Conservation (phyloP, 768 basidiomycete species). For the Sporobolomyces pararoseus region DNA sequence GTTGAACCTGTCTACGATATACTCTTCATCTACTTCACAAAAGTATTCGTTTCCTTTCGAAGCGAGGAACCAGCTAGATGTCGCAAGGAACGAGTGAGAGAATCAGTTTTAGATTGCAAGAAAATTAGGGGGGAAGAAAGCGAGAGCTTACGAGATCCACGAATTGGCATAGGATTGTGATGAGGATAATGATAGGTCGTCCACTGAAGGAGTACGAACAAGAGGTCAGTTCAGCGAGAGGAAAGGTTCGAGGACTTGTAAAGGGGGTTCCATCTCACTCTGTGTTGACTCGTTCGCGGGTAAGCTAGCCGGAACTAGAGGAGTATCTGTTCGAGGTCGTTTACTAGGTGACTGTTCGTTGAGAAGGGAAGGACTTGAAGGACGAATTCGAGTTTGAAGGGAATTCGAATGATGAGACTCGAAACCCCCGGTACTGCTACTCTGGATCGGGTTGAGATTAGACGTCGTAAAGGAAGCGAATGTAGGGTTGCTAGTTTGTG, state of each 20-base stretch:
- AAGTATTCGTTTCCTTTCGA: constrained; percentile 85
- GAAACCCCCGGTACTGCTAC: constrained; percentile 17
- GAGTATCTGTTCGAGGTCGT: not conserved
- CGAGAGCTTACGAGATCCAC: constrained; percentile 23
- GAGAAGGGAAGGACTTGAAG: not conserved
- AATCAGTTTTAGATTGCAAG: not conserved
- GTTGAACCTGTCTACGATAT: constrained; percentile 97
- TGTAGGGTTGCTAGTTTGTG: no score
- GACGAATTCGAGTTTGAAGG: constrained; percentile 22
- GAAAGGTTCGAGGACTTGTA: not conserved
- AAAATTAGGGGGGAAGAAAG: not conserved
- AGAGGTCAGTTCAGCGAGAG: not conserved
- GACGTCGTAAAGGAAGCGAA: constrained; percentile 12
- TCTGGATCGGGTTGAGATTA: not conserved
- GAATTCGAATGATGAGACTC: constrained; percentile 10
- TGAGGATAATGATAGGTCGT: constrained; percentile 29
- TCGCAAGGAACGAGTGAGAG: no score
- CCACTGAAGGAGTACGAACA: constrained; percentile 7
- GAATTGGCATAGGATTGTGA: constrained; percentile 30
- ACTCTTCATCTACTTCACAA: constrained; percentile 98
- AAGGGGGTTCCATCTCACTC: not conserved
- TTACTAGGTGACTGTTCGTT: not conserved
- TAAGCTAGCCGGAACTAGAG: not conserved
- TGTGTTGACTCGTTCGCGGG: no score
- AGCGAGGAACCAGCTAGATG: constrained; percentile 41